Conservation (phyloP, 495 filamentous ascomycete genomes). For the Hypoxylon lienhwacheense region DNA sequence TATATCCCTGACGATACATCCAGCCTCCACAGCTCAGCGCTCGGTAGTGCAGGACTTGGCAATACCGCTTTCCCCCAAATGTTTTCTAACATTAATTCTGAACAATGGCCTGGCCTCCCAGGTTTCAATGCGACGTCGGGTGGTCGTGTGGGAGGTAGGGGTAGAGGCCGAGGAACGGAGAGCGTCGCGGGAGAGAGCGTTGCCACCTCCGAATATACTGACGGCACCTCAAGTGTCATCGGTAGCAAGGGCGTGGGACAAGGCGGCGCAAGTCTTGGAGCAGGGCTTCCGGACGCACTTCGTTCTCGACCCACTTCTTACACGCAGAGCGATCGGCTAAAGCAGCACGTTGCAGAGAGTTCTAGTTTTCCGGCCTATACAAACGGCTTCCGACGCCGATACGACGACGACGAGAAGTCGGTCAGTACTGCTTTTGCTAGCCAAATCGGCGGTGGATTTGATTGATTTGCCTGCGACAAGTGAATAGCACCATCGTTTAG, state of each 20-base stretch:
- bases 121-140: slow-evolving; percentile 65
- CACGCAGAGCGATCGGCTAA: slow-evolving; percentile 64
- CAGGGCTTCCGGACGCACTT: slow-evolving; percentile 71
- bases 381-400: slow-evolving; percentile 78
- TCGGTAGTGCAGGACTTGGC: slow-evolving; percentile 77
- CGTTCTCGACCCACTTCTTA: slow-evolving; percentile 49
- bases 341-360: slow-evolving; percentile 86
- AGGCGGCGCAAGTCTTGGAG: slow-evolving; percentile 76
- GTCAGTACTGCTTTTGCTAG: slow-evolving; percentile 95
- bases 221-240: slow-evolving; percentile 74
- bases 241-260: slow-evolving; percentile 68
- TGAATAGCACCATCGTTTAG: slow-evolving; percentile 11
- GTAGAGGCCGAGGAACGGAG: slow-evolving; percentile 64
- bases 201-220: slow-evolving; percentile 82
- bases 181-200: slow-evolving; percentile 90
- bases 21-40: slow-evolving; percentile 88
- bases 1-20: slow-evolving; percentile 98
- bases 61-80: slow-evolving; percentile 85
- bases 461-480: slow-evolving; percentile 60
- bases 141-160: slow-evolving; percentile 51
- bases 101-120: slow-evolving; percentile 83
- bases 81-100: slow-evolving; percentile 87
- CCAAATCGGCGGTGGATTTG: slow-evolving; percentile 87
- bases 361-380: slow-evolving; percentile 56
- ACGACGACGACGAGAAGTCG: slow-evolving; percentile 92